Conservation (phyloP, 2,329 filamentous ascomycete genomes). For the Hyphodiscus sp. region DNA sequence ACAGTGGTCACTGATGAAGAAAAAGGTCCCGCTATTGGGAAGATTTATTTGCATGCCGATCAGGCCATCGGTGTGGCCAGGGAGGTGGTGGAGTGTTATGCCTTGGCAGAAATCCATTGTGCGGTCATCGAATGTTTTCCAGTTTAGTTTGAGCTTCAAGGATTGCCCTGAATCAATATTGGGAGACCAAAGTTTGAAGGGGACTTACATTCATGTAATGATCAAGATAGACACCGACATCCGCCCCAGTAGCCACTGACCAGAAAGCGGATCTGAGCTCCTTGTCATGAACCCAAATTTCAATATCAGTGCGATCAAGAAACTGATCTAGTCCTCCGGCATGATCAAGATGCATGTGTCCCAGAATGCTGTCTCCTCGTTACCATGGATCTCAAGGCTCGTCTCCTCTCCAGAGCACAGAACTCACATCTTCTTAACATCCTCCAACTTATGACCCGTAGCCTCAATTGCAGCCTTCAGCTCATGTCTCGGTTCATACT, state of each 20-base stretch:
- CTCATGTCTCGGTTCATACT: slow-evolving; percentile 24
- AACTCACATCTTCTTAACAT: slow-evolving; percentile 36
- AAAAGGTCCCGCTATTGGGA: slow-evolving; percentile 27
- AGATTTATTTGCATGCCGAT: slow-evolving; percentile 31
- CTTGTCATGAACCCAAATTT: slow-evolving; percentile 41
- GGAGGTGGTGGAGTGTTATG: slow-evolving; percentile 28
- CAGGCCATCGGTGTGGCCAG: slow-evolving; percentile 26
- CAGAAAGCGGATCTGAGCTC: slow-evolving; percentile 41
- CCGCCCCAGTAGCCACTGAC: slow-evolving; percentile 36
- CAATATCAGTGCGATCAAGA: slow-evolving; percentile 32
- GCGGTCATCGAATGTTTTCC: slow-evolving; percentile 36
- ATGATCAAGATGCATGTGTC: slow-evolving; percentile 42
- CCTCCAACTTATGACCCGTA: slow-evolving; percentile 38
- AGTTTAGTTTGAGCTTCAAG: slow-evolving; percentile 29
- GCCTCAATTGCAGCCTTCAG: slow-evolving; percentile 28
- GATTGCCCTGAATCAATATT: neutral
- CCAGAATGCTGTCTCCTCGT: slow-evolving; percentile 30
- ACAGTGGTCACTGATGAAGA: slow-evolving; percentile 31
- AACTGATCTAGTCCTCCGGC: slow-evolving; percentile 42
- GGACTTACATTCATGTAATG: slow-evolving; percentile 26
- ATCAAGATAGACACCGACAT: slow-evolving; percentile 34
- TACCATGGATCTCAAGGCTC: neutral
- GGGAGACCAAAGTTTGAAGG: neutral
- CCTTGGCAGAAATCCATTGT: slow-evolving; percentile 35
- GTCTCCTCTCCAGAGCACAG: neutral